These are phyloP conservation scores for Ordospora colligata DNA, from an alignment of 371 early-diverging fungal species.

Conservation along the genomic window DNA sequence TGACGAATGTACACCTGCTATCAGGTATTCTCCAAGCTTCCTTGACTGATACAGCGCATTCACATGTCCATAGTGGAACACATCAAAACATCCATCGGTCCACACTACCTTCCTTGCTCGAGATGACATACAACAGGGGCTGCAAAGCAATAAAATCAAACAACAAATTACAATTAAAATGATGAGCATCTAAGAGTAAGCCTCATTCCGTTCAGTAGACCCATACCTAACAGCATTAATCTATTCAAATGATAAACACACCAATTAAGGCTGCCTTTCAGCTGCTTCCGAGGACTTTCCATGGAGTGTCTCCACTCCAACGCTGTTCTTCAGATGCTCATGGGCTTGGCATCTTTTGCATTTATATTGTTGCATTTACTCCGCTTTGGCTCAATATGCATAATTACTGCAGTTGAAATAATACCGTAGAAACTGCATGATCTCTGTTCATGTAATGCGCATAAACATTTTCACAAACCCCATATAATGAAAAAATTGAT, in stretches of 20 bases:
- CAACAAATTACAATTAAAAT: conserved; percentile 15
- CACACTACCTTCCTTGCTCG: conserved; percentile 41
- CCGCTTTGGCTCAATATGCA: too few species aligned
- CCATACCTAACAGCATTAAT: conserved; percentile 58
- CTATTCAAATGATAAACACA: conserved; percentile 43
- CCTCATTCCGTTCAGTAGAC: conserved; percentile 58
- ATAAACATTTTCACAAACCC: background rate
- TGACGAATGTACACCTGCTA: conserved; percentile 87
- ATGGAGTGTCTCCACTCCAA: conserved; percentile 43
- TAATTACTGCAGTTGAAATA: too few species aligned
- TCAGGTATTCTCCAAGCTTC: conserved; percentile 76
- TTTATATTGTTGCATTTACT: too few species aligned
- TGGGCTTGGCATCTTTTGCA: background rate
- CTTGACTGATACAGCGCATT: conserved; percentile 85
- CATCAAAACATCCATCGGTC: conserved; percentile 80
- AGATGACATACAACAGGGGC: background rate
- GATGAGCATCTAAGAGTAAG: conserved; percentile 51
- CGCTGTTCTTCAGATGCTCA: conserved; percentile 52
- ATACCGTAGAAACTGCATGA: too few species aligned
- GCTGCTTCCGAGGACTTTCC: conserved; percentile 58
- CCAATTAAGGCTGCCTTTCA: conserved; percentile 48
- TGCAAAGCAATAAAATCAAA: background rate
- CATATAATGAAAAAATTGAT: conserved; percentile 64
- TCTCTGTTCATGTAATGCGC: too few species aligned
- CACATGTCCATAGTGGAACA: conserved; percentile 87